These are phyloP conservation scores for Lavandula angustifolia DNA, from an alignment of 257 asterid genomes.

Conservation along the genomic window DNA sequence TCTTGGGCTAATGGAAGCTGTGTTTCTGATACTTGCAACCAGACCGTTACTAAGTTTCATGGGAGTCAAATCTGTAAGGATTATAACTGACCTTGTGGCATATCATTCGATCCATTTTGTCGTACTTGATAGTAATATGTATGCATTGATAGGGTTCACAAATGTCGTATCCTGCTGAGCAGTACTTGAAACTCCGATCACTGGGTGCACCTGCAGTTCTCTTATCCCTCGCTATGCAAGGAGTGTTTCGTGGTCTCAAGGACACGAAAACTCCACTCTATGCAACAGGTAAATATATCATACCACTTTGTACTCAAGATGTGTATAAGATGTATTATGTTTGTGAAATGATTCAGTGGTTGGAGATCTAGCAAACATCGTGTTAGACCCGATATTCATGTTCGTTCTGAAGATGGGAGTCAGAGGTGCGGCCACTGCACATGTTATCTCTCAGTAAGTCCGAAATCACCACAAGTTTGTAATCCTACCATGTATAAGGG, in stretches of 20 bases:
- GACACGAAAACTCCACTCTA: slow-evolving; percentile 75
- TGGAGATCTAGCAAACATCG: slow-evolving; percentile 62
- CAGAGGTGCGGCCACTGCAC: slow-evolving; percentile 75
- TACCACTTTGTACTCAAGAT: too few species aligned
- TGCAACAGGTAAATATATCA: slow-evolving; percentile 71
- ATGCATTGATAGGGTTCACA: slow-evolving; percentile 45
- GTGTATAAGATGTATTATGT: too few species aligned
- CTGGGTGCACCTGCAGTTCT: slow-evolving; percentile 84
- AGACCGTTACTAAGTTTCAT: slow-evolving; percentile 65
- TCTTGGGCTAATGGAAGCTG: slow-evolving; percentile 71
- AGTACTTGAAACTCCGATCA: slow-evolving; percentile 65
- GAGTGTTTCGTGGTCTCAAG: slow-evolving; percentile 77
- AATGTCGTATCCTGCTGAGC: slow-evolving; percentile 60
- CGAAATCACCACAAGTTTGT: neutral
- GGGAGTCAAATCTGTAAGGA: slow-evolving; percentile 70
- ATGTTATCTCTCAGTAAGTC: slow-evolving; percentile 77
- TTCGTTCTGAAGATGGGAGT: slow-evolving; percentile 59
- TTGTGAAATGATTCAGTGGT: slow-evolving; percentile 40
- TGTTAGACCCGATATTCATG: slow-evolving; percentile 68
- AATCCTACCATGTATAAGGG: too few species aligned
- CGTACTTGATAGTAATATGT: neutral
- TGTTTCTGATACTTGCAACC: slow-evolving; percentile 53
- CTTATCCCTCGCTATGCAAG: slow-evolving; percentile 78
- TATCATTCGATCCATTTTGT: neutral
- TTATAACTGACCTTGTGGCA: neutral